These are phyloP conservation scores for Globisporangium splendens DNA, from an alignment of 352 stramenopile genomes.

Conservation along the genomic window DNA sequence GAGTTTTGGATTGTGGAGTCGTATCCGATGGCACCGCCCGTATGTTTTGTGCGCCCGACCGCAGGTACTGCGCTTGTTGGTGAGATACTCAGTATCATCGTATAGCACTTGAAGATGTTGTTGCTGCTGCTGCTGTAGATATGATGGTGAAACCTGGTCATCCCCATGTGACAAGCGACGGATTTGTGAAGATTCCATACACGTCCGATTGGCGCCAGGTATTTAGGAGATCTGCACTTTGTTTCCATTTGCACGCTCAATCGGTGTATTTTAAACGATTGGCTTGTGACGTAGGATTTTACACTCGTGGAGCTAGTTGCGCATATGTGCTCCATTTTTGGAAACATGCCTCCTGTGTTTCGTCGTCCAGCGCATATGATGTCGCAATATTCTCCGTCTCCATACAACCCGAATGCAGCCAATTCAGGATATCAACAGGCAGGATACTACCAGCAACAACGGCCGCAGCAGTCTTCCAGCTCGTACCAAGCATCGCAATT, in stretches of 20 bases:
- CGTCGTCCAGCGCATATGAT: slow-evolving; percentile 49
- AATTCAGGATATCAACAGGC: slow-evolving; percentile 17
- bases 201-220: slow-evolving; percentile 73
- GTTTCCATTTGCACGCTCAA: not conserved
- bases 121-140: slow-evolving; percentile 20
- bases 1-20: slow-evolving; percentile 86
- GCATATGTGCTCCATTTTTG: slow-evolving; percentile 89
- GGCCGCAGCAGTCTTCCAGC: slow-evolving; percentile 12
- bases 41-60: slow-evolving; percentile 87
- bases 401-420: slow-evolving; percentile 26
- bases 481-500: slow-evolving; percentile 21
- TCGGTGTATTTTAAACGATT: not conserved
- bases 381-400: slow-evolving; percentile 28
- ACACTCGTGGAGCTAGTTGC: slow-evolving; percentile 82
- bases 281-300: slow-evolving; percentile 42
- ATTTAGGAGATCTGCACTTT: not conserved
- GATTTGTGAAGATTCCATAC: slow-evolving; percentile 86
- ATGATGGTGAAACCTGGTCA: slow-evolving; percentile 88
- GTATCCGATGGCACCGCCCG: slow-evolving; percentile 75
- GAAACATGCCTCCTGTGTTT: slow-evolving; percentile 83
- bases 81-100: not conserved
- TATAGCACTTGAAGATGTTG: not conserved
- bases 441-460: slow-evolving; percentile 45
- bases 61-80: slow-evolving; percentile 25
- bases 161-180: slow-evolving; percentile 83